Evolutionary conservation across 225 moss, liverwort and hornwort genomes (phyloP), one percentile per base, ranked within the genome.

Genomic region (Bryum argenteum): DNA sequence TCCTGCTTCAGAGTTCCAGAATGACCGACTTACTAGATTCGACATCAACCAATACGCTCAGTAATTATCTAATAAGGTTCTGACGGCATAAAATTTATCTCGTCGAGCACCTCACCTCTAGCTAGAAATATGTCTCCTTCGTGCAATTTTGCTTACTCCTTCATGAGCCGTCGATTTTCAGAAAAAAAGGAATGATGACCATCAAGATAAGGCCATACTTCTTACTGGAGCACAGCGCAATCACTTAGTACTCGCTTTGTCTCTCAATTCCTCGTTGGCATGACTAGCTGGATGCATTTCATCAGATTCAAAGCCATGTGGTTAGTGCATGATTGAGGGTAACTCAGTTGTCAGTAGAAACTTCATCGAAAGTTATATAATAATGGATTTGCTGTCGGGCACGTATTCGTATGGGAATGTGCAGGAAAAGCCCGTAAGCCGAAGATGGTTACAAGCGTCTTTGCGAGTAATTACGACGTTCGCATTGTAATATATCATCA

Each of bases 121-220:
- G 47, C 15, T 47, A 16, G 10, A 47, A 66, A 41, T 48, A 26
- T 41, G 33, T 10, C 56, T 24, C 38, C 54, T 47, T 72, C 55
- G 45, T 47, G 23, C 70, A 53, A 71, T 71, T 53, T 1, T 14
- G 63, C 33, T 56, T 56, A 8, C 56, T 33, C 65, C 28, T 16
- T 10, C 33, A 42, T 42, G 63, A 54, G 63, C 43, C 64, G 73
- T 73, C 9, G 65, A 73, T 73, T n/a, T n/a, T n/a, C n/a, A n/a
- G n/a, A n/a, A n/a, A n/a, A n/a, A n/a, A n/a, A n/a, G 19, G 22
- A 20, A 54, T 45, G 10, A 26, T 24, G 72, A 54, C 44, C 61
- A 54, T 72, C 54, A 53, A 77, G 81, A 77, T 81, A 77, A 81
- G 77, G 65, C 43, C 70, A 14, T n/a, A n/a, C 44, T 40, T 70